Conservation (phyloP, 371 early-diverging fungal genomes). For the Syncephalastrum monosporum region DNA sequence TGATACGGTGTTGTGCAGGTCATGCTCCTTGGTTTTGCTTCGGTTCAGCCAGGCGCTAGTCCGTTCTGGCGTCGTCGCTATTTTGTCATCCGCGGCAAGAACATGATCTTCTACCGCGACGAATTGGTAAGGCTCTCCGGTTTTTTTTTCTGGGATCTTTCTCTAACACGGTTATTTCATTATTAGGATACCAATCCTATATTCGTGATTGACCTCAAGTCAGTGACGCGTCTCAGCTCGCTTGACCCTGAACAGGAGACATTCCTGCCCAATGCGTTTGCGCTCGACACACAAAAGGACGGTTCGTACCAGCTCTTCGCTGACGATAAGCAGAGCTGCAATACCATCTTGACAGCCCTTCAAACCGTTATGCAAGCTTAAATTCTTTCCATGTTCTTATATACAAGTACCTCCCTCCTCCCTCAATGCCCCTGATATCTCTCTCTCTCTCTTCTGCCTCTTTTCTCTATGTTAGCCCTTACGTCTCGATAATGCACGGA, state of each 20-base stretch:
- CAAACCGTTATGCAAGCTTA: slow-evolving; percentile 28
- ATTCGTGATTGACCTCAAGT: slow-evolving; percentile 39
- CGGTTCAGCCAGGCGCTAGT: slow-evolving; percentile 14
- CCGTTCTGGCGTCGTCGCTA: slow-evolving; percentile 28
- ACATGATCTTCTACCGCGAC: slow-evolving; percentile 20
- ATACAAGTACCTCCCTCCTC: too few species aligned
- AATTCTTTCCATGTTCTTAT: background rate
- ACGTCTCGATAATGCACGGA: too few species aligned
- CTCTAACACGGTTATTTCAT: background rate
- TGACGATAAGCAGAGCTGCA: slow-evolving; percentile 32
- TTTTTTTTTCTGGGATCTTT: too few species aligned
- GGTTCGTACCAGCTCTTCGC: slow-evolving; percentile 39
- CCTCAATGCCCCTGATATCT: too few species aligned
- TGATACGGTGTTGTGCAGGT: slow-evolving; percentile 1
- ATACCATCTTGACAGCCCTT: slow-evolving; percentile 37
- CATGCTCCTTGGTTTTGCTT: slow-evolving; percentile 13
- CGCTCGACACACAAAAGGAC: slow-evolving; percentile 28
- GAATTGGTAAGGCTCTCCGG: slow-evolving; percentile 15
- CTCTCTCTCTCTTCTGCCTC: too few species aligned
- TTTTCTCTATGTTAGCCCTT: too few species aligned
- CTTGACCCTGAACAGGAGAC: slow-evolving; percentile 40
- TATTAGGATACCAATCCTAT: slow-evolving; percentile 38
- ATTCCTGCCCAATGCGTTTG: slow-evolving; percentile 42
- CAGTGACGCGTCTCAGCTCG: slow-evolving; percentile 26
- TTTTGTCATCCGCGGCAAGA: slow-evolving; percentile 23